Evolutionary conservation across 306 rosid genomes (phyloP).

Genomic region (Oemleria cerasiformis): DNA sequence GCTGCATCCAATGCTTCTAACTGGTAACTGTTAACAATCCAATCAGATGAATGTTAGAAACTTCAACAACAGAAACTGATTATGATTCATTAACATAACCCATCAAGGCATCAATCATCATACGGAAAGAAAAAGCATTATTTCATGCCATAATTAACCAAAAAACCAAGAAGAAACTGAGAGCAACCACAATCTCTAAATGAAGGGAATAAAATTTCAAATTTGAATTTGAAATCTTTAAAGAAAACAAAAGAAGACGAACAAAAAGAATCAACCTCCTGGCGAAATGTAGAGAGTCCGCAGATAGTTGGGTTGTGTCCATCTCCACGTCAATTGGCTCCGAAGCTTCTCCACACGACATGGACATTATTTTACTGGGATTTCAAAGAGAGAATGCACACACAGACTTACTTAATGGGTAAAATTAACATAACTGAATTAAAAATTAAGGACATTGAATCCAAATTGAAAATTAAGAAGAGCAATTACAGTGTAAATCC

Average conservation of each 20-base stretch:
- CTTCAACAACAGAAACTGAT: neutral
- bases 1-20: conserved; percentile 73
- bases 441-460: too few species aligned
- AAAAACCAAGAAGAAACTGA: neutral
- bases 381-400: too few species aligned
- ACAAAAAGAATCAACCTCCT: conserved; percentile 40
- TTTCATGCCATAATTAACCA: neutral
- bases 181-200: neutral
- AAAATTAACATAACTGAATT: too few species aligned
- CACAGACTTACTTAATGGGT: too few species aligned
- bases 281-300: conserved; percentile 65
- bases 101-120: neutral
- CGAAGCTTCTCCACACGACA: conserved; percentile 1
- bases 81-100: neutral
- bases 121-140: neutral
- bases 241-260: neutral
- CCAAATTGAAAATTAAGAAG: too few species aligned
- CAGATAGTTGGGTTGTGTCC: conserved; percentile 11
- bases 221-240: neutral
- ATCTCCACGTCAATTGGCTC: conserved; percentile 31
- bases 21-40: conserved; percentile 56
- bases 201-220: neutral
- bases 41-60: neutral
- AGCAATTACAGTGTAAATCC: too few species aligned
- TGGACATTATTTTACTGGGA: neutral